Evolutionary conservation across 345 rosid genomes (phyloP).

Genomic region (Boechera divaricarpa): DNA sequence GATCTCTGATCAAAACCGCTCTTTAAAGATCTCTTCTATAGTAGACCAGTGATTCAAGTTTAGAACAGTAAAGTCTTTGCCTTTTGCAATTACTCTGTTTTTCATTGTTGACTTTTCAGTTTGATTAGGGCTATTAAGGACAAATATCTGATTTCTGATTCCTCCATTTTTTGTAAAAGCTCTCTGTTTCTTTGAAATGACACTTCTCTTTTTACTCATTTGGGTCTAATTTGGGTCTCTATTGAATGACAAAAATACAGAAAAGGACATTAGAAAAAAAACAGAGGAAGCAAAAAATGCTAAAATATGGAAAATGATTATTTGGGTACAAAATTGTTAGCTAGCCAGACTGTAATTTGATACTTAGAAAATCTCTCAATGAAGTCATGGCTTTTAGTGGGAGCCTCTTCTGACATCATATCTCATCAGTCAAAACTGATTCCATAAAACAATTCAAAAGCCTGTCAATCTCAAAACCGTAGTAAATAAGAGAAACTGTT

Average conservation of each 20-base stretch:
- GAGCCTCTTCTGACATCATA: slow-evolving; percentile 44
- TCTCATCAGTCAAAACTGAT: slow-evolving; percentile 42
- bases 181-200: slow-evolving; percentile 32
- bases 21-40: slow-evolving; percentile 23
- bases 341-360: slow-evolving; percentile 42
- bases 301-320: slow-evolving; percentile 2
- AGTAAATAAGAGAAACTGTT: slow-evolving; percentile 14
- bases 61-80: slow-evolving; percentile 32
- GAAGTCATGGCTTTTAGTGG: slow-evolving; percentile 45
- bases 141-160: slow-evolving; percentile 26
- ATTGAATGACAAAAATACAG: slow-evolving; percentile 6
- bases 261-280: slow-evolving; percentile 20
- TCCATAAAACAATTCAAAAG: slow-evolving; percentile 21
- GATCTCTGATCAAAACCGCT: slow-evolving; percentile 21
- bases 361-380: slow-evolving; percentile 37
- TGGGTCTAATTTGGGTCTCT: slow-evolving; percentile 18
- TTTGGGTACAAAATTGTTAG: slow-evolving; percentile 35
- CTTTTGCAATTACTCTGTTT: slow-evolving; percentile 41
- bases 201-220: not conserved
- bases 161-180: slow-evolving; percentile 29
- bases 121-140: slow-evolving; percentile 21
- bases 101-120: slow-evolving; percentile 8
- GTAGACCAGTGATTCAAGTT: slow-evolving; percentile 30
- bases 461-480: slow-evolving; percentile 36
- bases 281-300: slow-evolving; percentile 21